These are phyloP conservation scores for Notholithocarpus densiflorus DNA, from an alignment of 306 rosid species.

Conservation along the genomic window DNA sequence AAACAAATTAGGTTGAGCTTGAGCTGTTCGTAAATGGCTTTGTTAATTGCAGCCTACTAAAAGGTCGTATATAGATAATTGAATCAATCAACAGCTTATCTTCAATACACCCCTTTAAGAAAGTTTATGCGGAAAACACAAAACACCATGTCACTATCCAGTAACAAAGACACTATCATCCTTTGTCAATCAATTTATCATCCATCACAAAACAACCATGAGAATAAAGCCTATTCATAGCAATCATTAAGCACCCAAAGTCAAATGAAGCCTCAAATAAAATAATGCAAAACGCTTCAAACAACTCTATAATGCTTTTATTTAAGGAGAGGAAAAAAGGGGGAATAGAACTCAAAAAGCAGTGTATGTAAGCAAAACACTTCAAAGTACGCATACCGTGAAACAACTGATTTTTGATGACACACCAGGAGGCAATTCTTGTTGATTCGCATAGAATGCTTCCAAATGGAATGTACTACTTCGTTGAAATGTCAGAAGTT, in stretches of 20 bases:
- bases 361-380: slow-evolving; percentile 5
- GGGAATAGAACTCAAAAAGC: background rate
- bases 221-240: too few relatives aligned
- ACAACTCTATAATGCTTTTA: background rate
- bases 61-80: background rate
- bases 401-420: slow-evolving; percentile 55
- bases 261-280: background rate
- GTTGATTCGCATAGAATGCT: slow-evolving; percentile 59
- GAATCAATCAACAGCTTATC: background rate
- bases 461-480: slow-evolving; percentile 62
- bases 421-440: slow-evolving; percentile 64
- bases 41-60: background rate
- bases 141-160: background rate
- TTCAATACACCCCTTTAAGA: background rate
- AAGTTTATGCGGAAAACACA: background rate
- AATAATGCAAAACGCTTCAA: background rate
- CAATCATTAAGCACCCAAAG: too few relatives aligned
- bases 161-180: background rate
- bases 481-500: slow-evolving; percentile 51
- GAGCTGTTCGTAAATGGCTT: background rate
- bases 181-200: background rate
- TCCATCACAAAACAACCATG: background rate
- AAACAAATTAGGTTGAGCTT: background rate
- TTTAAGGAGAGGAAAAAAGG: background rate
- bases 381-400: slow-evolving; percentile 48